Base-by-base conservation (phyloP, 176 grass and related monocot species). In the Oryza brachyantha region DNA sequence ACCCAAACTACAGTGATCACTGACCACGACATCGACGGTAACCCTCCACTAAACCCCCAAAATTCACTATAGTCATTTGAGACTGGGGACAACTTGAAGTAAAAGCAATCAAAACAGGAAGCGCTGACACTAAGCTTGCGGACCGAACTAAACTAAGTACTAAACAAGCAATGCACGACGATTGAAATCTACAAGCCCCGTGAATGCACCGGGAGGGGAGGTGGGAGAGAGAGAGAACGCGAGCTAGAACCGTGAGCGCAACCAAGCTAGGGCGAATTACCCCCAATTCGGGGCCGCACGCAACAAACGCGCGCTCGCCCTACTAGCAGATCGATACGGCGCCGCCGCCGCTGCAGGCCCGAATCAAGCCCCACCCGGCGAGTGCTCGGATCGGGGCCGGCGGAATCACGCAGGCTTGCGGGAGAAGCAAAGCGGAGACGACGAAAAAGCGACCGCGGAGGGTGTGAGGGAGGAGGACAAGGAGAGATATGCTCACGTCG, bases 401-500 rank as follows among this genome's bases (percentile, higher is more conserved):
- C 50, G 79, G 70, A 42, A 82, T 70, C 48, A 38, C 41, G 39
- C 31, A 84, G 26, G 28, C 76, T 84, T 84, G 67, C 40, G 84
- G 81, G 59, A 62, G 79, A 84, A 83, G 73, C 73, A 90, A 86
- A 79, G 82, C 79, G 52, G 64, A 36, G 84, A 70, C 34, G 1
- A 62, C 12, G 50, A 82, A 11, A 54, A 70, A n/a, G 5, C 1
- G 11, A 37, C 19, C 37, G 1, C 26, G 7, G n/a, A n/a, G n/a
- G 10, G 22, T 71, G 40, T 41, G 29, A 10, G 2, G 42, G 7
- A 21, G 57, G 8, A 7, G 1, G n/a, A 50, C 2, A 46, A 22
- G 43, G 1, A 28, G 31, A 21, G 31, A 54, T n/a, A 70, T 2
- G 10, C 86, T 92, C 90, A 97, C 94, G 68, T 97, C 94, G 58